Evolutionary conservation across 768 basidiomycete genomes (phyloP), one percentile per base, ranked within the genome.

Genomic region (Boletus coccyginus): DNA sequence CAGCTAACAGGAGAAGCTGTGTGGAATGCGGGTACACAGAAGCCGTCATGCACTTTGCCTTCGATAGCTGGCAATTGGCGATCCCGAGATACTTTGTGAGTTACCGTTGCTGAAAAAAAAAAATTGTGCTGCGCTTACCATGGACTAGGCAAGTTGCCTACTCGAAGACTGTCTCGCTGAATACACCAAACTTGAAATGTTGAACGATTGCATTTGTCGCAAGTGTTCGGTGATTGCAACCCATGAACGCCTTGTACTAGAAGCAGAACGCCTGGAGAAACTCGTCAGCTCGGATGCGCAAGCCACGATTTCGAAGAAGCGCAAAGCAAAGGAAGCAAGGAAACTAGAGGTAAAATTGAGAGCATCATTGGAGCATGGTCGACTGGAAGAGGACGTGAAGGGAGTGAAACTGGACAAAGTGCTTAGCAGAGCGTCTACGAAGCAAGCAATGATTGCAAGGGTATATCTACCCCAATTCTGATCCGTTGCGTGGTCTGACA

Each of bases 181-280:
- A 43, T 97, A 95, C 70, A 96, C 94, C 31, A 81, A 87, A 12
- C 79, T 96, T 32, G 97, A 99, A 68, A 73, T 90, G 36, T 79
- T 99, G 45, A 83, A 82, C n/a, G 94, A 95, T 66, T 96, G 94
- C 63, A 85, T 93, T 29, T 99, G 97, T 72, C 86, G 94, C 21
- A 87, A 88, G 58, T 99, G 97, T 67, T 92, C 94, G 2, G 76
- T 98, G 57, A 75, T 85, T 7, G 86, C 88, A 17, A 98, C 97
- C 0, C 82, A 84, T 61, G 74, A 74, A 46, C 78, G 85, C 46
- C 77, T 95, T 52, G 70, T 75, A 40, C 72, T 80, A 10, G 93
- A 95, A 52, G 75, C 84, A 6, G 80, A 84, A 36, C 73, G 78
- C 21, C 74, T 94, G 12, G 78, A 81, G 40, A 70, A 63, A 41